These are phyloP conservation scores for Yamadazyma epiphylla DNA, from an alignment of 1,139 yeast species.

Conservation along the genomic window DNA sequence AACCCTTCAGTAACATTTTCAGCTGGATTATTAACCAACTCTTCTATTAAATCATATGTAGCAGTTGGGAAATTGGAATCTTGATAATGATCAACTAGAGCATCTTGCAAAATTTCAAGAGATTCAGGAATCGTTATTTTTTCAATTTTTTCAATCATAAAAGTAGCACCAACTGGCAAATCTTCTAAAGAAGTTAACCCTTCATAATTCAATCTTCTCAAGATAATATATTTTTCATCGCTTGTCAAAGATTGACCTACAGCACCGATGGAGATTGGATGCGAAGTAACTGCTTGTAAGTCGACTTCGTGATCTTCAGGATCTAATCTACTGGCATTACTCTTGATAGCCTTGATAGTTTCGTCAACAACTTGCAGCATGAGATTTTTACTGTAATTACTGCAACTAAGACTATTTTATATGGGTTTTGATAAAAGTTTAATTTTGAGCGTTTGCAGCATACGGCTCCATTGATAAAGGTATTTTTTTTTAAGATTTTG, in stretches of 20 bases:
- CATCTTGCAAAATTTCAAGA: constrained; percentile 15
- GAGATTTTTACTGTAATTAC: too few species aligned
- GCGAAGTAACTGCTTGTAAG: constrained; percentile 16
- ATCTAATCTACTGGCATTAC: not conserved
- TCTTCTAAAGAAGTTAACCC: constrained; percentile 23
- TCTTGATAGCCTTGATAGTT: too few species aligned
- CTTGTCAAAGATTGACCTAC: constrained; percentile 23
- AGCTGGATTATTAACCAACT: constrained; percentile 5
- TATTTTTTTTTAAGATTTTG: too few species aligned
- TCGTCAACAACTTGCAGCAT: too few species aligned
- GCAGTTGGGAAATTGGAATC: constrained; percentile 19
- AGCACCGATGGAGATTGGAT: constrained; percentile 19
- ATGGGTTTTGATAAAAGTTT: too few species aligned
- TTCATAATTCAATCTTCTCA: constrained; percentile 24
- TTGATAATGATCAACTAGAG: constrained; percentile 15
- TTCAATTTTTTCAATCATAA: constrained; percentile 29
- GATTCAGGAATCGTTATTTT: constrained; percentile 19
- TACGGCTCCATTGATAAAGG: too few species aligned
- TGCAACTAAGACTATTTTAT: too few species aligned
- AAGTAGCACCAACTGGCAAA: constrained; percentile 23
- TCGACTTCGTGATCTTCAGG: constrained; percentile 14
- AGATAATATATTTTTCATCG: constrained; percentile 23
- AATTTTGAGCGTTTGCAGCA: too few species aligned
- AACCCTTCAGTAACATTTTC: constrained; percentile 40
- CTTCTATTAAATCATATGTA: constrained; percentile 10